Percentiles rank a stretch among this genome's conserved stretches.
These are phyloP conservation scores for Rutstroemia sp. DNA, from an alignment of 2,329 filamentous ascomycete species.

Conservation along the genomic window DNA sequence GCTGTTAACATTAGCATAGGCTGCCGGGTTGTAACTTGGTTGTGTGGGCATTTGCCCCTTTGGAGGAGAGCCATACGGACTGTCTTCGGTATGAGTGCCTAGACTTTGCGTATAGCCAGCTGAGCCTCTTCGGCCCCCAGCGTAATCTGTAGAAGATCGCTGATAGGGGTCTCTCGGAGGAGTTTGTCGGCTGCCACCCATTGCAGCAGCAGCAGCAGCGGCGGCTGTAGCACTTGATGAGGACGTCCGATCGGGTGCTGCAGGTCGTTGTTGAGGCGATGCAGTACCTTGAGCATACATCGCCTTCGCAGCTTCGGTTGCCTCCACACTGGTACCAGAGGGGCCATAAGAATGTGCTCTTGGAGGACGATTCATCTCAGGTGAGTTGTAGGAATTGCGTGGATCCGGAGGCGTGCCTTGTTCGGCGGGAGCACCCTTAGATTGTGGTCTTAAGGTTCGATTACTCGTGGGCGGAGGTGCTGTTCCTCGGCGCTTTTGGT, in stretches of 20 bases:
- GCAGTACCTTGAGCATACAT: slow-evolving; percentile 48
- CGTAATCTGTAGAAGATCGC: slow-evolving; percentile 26
- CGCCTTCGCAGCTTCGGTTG: slow-evolving; percentile 55
- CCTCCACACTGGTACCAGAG: slow-evolving; percentile 40
- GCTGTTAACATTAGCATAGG: slow-evolving; percentile 59
- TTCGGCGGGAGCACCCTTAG: slow-evolving; percentile 19
- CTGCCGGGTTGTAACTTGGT: slow-evolving; percentile 68
- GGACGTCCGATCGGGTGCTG: slow-evolving; percentile 43
- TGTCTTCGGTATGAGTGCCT: slow-evolving; percentile 21
- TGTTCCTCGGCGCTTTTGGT: slow-evolving; percentile 60
- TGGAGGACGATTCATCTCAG: slow-evolving; percentile 24
- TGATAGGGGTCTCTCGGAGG: slow-evolving; percentile 23
- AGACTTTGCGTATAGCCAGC: slow-evolving; percentile 18
- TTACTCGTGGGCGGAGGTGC: slow-evolving; percentile 23
- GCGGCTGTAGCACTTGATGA: slow-evolving; percentile 49
- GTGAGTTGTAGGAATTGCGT: slow-evolving; percentile 25
- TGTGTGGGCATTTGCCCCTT: slow-evolving; percentile 40
- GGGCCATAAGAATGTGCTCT: slow-evolving; percentile 32
- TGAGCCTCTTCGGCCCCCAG: slow-evolving; percentile 14
- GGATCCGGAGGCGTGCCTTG: slow-evolving; percentile 13
- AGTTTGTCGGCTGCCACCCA: slow-evolving; percentile 27
- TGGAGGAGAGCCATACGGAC: slow-evolving; percentile 23
- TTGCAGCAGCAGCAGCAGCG: slow-evolving; percentile 44
- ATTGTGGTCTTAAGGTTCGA: slow-evolving; percentile 21
- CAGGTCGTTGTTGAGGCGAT: slow-evolving; percentile 39